These are phyloP conservation scores for Gryganskiella cystojenkinii DNA, from an alignment of 192 early-diverging fungal species.

Conservation along the genomic window DNA sequence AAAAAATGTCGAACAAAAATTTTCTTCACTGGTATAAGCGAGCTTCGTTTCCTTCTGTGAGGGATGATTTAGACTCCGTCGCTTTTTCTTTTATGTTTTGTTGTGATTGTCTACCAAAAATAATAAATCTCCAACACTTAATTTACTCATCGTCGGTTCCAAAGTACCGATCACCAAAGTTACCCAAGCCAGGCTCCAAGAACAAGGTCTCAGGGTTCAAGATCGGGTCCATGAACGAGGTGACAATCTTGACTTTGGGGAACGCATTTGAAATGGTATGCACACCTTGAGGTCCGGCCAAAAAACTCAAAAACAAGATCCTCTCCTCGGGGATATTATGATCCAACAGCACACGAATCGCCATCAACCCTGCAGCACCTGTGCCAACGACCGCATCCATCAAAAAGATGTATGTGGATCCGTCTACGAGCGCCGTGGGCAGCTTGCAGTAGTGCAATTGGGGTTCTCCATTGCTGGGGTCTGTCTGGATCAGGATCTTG, in stretches of 20 bases:
- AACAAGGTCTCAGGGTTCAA: constrained; percentile 71
- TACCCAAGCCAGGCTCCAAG: constrained; percentile 87
- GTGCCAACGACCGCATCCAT: constrained; percentile 91
- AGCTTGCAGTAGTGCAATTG: constrained; percentile 89
- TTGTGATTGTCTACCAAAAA: no score
- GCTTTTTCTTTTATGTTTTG: no score
- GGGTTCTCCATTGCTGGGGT: constrained; percentile 83
- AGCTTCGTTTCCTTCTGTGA: no score
- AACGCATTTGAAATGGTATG: constrained; percentile 86
- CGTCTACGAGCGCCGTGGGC: constrained; percentile 57
- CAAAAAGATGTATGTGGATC: constrained; percentile 37
- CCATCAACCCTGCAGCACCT: constrained; percentile 96
- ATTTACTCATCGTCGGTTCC: constrained; percentile 59
- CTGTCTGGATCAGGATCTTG: constrained; percentile 92
- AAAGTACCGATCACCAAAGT: constrained; percentile 83
- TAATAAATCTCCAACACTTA: no score
- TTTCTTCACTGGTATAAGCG: no score
- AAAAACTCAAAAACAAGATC: constrained; percentile 87
- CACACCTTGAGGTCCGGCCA: constrained; percentile 83
- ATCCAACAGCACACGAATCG: constrained; percentile 91
- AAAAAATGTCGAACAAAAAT: constrained; percentile 8
- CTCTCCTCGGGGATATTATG: constrained; percentile 87
- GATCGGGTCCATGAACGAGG: constrained; percentile 81
- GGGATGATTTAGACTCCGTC: no score
- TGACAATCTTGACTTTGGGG: constrained; percentile 82